phyloP scores from a whole-genome alignment of 2,329 filamentous ascomycete species.

The Ceratocystis huliohia region DNA sequence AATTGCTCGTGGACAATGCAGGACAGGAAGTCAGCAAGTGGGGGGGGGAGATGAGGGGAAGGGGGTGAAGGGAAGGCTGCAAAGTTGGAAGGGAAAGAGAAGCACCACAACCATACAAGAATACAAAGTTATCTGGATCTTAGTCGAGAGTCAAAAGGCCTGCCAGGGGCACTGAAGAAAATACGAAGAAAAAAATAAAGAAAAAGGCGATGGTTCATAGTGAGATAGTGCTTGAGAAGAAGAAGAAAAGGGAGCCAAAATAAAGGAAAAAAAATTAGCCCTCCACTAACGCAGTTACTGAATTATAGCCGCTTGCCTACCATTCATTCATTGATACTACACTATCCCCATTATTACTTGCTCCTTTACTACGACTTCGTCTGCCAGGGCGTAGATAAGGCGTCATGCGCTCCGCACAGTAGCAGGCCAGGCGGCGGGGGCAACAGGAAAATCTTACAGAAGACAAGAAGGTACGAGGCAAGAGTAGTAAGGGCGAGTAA shows the following conservation, averaged over 20 bases:
- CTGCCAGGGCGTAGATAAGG: constrained; percentile 6
- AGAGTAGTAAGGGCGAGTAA: background rate
- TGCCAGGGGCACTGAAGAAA: constrained; percentile 9
- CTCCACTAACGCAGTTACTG: background rate
- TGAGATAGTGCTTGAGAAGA: background rate
- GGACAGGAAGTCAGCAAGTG: background rate
- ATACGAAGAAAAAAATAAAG: too few relatives aligned
- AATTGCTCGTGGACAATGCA: background rate
- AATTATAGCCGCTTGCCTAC: background rate
- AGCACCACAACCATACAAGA: background rate
- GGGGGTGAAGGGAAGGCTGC: background rate
- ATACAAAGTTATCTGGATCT: too few relatives aligned
- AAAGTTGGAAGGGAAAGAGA: background rate
- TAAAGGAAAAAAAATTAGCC: background rate
- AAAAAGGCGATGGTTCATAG: background rate
- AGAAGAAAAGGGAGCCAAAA: background rate
- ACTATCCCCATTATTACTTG: background rate
- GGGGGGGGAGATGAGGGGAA: background rate
- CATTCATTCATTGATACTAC: background rate
- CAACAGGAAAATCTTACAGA: background rate
- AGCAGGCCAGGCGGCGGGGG: background rate
- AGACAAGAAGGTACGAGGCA: background rate
- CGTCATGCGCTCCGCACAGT: background rate
- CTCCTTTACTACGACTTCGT: background rate
- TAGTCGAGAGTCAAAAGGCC: background rate